Base-by-base conservation (phyloP, 192 early-diverging fungal species). In the Cetraspora pellucida region DNA sequence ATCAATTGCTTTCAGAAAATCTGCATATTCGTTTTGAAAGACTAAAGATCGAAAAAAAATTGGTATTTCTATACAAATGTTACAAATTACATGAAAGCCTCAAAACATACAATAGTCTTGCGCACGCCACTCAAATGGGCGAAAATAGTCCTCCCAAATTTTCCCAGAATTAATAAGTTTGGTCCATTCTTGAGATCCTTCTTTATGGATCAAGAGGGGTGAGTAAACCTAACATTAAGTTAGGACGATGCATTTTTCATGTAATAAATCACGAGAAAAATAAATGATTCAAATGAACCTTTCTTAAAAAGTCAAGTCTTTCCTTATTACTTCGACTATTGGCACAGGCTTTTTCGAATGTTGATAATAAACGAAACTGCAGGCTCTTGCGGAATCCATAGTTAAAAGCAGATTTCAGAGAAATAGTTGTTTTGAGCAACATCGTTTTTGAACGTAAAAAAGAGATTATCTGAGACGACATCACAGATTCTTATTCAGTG, bases 21-120 rank as follows among this genome's bases (percentile, higher is more conserved):
- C n/a, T 3, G 10, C 11, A 1, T 45, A 17, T 60, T 46, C 60
- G 37, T 11, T 5, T 52, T 37, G 69, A 54, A 31, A 71, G 47
- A 21, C 69, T 71, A 6, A 55, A 37, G 23, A 71, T 19, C 27
- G 19, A 50, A 16, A 69, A 69, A 5, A 69, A 27, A 25, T 50
- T 50, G 49, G 31, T 10, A 49, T 69, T 17, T 69, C 27, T 3
- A 61, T 7, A 13, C 10, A 1, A 28, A 69, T 27, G 47, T 19
- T 50, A 17, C 11, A 16, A 74, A 74, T 10, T n/a, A n/a, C n/a
- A n/a, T n/a, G n/a, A n/a, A 13, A 10, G 14, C n/a, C n/a, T n/a
- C n/a, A 54, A 17, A 19, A 31, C 58, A 73, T 58, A 73, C 71
- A 14, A 57, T 73, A 73, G 58, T 73, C 71, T 21, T 30, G 66